phyloP scores from a whole-genome alignment of 2,329 filamentous ascomycete species.

The Epichloe coenophiala region DNA sequence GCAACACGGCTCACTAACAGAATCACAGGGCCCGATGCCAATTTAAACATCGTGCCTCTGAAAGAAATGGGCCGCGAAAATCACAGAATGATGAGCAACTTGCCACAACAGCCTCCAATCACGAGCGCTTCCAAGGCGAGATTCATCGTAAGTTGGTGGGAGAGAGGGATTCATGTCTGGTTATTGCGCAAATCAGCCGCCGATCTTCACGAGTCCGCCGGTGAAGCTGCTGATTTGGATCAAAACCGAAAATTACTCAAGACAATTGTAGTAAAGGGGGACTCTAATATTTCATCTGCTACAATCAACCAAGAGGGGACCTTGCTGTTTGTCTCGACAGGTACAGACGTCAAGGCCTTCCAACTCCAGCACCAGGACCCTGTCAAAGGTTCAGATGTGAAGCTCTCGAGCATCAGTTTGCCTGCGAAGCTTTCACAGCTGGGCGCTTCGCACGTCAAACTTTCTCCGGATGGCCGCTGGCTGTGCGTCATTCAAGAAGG shows the following conservation, averaged over 20 bases:
- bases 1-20: conserved; percentile 4
- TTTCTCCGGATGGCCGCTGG: conserved; percentile 61
- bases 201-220: conserved; percentile 28
- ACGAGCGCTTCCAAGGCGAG: conserved; percentile 60
- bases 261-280: conserved; percentile 51
- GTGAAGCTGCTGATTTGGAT: conserved; percentile 28
- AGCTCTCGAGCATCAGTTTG: conserved; percentile 56
- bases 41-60: conserved; percentile 69
- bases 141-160: conserved; percentile 84
- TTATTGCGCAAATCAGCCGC: conserved; percentile 33
- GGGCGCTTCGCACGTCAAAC: conserved; percentile 56
- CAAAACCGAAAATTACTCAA: conserved; percentile 53
- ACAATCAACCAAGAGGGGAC: conserved; percentile 58
- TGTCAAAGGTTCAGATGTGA: conserved; percentile 43
- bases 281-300: conserved; percentile 70
- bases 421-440: conserved; percentile 39
- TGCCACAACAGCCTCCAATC: conserved; percentile 67
- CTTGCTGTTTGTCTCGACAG: conserved; percentile 64
- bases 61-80: conserved; percentile 63
- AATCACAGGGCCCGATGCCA: conserved; percentile 62
- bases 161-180: conserved; percentile 84
- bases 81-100: conserved; percentile 65
- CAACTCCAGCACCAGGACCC: conserved; percentile 41
- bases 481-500: conserved; percentile 51
- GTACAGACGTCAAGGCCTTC: conserved; percentile 65